phyloP scores from a whole-genome alignment of 148 eudicot genomes.

The Chenopodium album region DNA sequence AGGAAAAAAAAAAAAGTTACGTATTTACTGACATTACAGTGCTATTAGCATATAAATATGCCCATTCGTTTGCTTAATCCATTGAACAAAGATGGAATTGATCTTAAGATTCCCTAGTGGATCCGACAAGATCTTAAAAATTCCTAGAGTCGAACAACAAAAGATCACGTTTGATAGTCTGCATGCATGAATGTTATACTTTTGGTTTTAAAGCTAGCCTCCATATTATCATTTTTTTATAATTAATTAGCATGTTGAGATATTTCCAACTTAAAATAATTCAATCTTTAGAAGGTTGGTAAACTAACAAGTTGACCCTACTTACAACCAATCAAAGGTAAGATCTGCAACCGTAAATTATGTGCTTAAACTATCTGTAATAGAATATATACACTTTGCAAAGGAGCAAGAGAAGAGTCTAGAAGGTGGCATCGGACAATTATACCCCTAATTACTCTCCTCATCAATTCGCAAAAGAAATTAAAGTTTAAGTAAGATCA shows the following conservation, averaged over 20 bases:
- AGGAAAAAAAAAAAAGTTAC: no score
- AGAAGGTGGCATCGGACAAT: no score
- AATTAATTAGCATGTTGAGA: slow-evolving; percentile 1
- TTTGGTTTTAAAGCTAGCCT: neutral
- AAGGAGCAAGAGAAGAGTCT: no score
- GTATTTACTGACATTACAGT: no score
- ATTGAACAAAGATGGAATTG: neutral
- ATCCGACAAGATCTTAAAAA: neutral
- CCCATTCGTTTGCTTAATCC: neutral
- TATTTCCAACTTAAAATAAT: slow-evolving; percentile 2
- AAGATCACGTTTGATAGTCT: slow-evolving; percentile 4
- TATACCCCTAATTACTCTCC: no score
- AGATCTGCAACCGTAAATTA: no score
- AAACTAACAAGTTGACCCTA: slow-evolving; percentile 15
- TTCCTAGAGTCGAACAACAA: slow-evolving; percentile 8
- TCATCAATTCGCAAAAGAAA: no score
- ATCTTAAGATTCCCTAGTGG: neutral
- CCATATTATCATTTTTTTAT: neutral
- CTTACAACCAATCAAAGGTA: neutral
- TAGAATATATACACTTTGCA: no score
- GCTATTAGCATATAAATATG: no score
- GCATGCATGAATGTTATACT: neutral
- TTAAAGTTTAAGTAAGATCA: no score
- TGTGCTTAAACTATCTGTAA: no score
- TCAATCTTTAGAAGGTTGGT: slow-evolving; percentile 6